A percentile compares a stretch with the other conserved stretches of the same genome.
Conservation (phyloP, 2,329 filamentous ascomycete genomes). For the Phoma sp. region DNA sequence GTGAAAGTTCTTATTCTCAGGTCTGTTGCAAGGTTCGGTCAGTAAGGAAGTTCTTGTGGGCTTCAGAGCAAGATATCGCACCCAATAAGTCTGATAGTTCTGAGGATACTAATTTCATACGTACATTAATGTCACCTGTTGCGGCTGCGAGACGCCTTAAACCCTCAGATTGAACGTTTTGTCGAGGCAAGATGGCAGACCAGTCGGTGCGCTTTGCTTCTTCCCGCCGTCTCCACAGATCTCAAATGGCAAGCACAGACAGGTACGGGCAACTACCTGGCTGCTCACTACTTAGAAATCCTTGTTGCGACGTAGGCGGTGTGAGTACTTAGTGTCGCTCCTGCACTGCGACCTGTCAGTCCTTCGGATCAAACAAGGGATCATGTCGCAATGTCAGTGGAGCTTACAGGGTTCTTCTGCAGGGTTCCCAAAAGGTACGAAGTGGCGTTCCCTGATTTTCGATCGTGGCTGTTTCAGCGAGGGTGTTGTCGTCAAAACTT, state of each 20-base stretch:
- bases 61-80: constrained; percentile 14
- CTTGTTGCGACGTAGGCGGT: constrained; percentile 40
- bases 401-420: constrained; percentile 47
- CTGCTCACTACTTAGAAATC: constrained; percentile 32
- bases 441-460: constrained; percentile 42
- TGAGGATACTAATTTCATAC: constrained; percentile 17
- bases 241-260: constrained; percentile 45
- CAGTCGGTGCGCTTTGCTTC: constrained; percentile 44
- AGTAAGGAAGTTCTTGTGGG: constrained; percentile 19
- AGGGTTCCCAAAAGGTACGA: constrained; percentile 37
- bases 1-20: constrained; percentile 19
- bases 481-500: constrained; percentile 35
- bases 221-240: constrained; percentile 48
- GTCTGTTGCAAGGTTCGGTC: constrained; percentile 24
- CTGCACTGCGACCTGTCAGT: constrained; percentile 45
- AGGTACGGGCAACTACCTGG: constrained; percentile 33
- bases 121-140: constrained; percentile 30
- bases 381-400: constrained; percentile 38
- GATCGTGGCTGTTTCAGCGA: constrained; percentile 44
- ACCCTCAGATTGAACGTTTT: constrained; percentile 39
- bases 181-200: constrained; percentile 34
- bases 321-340: constrained; percentile 29
- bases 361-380: constrained; percentile 33
- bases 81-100: constrained; percentile 17
- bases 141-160: constrained; percentile 42